phyloP scores from a whole-genome alignment of 331 rosid species.

The Saraca asoca region DNA sequence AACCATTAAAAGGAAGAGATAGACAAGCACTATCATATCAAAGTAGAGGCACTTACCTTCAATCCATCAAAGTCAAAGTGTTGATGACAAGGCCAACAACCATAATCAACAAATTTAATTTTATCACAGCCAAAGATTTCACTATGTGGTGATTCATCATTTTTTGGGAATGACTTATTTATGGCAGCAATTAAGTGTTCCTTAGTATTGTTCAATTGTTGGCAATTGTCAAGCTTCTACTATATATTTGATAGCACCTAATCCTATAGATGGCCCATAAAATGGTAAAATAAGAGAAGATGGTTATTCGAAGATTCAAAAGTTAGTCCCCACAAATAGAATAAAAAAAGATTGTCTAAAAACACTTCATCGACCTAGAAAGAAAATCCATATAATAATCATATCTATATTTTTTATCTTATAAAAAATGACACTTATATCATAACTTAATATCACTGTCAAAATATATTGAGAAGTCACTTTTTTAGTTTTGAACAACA shows the following conservation, averaged over 20 bases:
- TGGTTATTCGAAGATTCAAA: no score
- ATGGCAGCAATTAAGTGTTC: slow-evolving; percentile 31
- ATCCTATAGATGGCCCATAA: slow-evolving; percentile 40
- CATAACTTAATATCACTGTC: not conserved
- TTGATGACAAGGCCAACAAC: slow-evolving; percentile 63
- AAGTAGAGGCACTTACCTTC: no score
- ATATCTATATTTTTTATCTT: no score
- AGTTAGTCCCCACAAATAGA: not conserved
- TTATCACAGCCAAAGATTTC: slow-evolving; percentile 41
- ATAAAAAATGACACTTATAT: not conserved
- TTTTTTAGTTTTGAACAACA: no score
- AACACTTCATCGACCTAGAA: not conserved
- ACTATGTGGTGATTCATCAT: not conserved
- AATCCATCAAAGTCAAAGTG: slow-evolving; percentile 38
- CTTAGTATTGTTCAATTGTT: slow-evolving; percentile 47
- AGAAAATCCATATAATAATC: no score
- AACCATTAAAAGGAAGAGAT: no score
- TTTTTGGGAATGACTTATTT: not conserved
- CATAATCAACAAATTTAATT: slow-evolving; percentile 48
- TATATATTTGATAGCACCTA: slow-evolving; percentile 59
- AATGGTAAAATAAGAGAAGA: no score
- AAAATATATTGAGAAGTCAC: not conserved
- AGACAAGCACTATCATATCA: no score
- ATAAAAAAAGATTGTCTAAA: not conserved
- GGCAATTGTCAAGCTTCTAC: slow-evolving; percentile 59